Conservation (phyloP, 495 filamentous ascomycete genomes). For the Barbatosphaeria neglecta region DNA sequence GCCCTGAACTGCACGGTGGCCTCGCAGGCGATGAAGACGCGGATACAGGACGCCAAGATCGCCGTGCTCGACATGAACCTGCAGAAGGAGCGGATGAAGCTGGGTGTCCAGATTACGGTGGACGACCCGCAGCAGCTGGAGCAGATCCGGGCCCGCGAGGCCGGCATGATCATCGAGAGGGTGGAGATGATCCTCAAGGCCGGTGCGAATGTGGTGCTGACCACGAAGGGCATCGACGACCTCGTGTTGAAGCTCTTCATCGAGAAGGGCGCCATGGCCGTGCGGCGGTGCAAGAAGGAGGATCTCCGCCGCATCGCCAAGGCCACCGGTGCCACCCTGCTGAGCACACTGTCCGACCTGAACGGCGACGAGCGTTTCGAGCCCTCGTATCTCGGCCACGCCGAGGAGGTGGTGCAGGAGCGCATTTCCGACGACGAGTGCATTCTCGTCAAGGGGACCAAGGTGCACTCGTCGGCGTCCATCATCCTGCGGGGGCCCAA, state of each 20-base stretch:
- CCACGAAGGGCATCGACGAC: slow-evolving; percentile 97
- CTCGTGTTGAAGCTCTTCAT: slow-evolving; percentile 88
- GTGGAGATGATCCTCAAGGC: slow-evolving; percentile 97
- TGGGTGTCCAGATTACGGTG: slow-evolving; percentile 95
- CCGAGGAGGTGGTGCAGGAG: slow-evolving; percentile 93
- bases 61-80: slow-evolving; percentile 96
- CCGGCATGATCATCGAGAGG: slow-evolving; percentile 85
- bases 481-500: slow-evolving; percentile 95
- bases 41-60: slow-evolving; percentile 89
- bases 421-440: slow-evolving; percentile 98
- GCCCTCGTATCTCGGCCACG: slow-evolving; percentile 70
- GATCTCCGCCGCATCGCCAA: slow-evolving; percentile 92
- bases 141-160: slow-evolving; percentile 85
- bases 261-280: slow-evolving; percentile 91
- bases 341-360: slow-evolving; percentile 86
- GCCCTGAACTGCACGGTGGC: slow-evolving; percentile 98
- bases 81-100: slow-evolving; percentile 97
- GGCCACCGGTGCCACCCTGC: slow-evolving; percentile 85
- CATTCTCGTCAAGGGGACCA: slow-evolving; percentile 92
- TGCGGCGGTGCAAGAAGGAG: slow-evolving; percentile 97
- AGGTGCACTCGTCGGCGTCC: slow-evolving; percentile 82
- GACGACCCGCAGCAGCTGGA: slow-evolving; percentile 95
- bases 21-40: slow-evolving; percentile 94
- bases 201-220: slow-evolving; percentile 90
- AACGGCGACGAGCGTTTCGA: slow-evolving; percentile 98